Conservation (phyloP, 305 asterid species). For the Salvia sclarea region DNA sequence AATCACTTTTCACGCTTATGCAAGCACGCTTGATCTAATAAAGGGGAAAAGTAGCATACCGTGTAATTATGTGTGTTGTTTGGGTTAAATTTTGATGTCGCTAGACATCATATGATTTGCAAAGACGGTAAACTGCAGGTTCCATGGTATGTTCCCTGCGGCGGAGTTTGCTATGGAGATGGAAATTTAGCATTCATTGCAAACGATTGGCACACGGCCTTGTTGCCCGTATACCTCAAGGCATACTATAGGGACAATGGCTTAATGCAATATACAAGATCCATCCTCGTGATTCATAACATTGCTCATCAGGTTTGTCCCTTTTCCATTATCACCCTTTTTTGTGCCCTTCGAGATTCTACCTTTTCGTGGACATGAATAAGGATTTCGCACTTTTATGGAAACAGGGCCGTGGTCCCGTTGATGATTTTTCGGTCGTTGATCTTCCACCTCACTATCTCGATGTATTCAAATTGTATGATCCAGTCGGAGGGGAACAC, state of each 20-base stretch:
- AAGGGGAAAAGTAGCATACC: background rate
- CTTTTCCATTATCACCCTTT: constrained; percentile 11
- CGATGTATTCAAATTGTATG: constrained; percentile 70
- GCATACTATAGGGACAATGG: constrained; percentile 95
- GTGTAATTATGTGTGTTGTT: background rate
- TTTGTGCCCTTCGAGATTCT: constrained; percentile 11
- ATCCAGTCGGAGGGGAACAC: constrained; percentile 95
- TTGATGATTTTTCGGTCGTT: constrained; percentile 59
- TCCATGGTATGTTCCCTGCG: constrained; percentile 98
- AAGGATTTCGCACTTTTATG: background rate
- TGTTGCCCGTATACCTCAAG: constrained; percentile 89
- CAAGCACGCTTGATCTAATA: background rate
- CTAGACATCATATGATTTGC: constrained; percentile 20
- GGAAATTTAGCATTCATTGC: constrained; percentile 93
- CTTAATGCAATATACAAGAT: constrained; percentile 79
- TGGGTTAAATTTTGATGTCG: constrained; percentile 2
- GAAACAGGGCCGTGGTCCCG: constrained; percentile 93
- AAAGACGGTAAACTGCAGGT: constrained; percentile 48
- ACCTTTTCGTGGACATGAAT: background rate
- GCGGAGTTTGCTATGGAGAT: constrained; percentile 97
- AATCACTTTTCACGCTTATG: background rate
- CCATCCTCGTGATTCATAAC: constrained; percentile 91
- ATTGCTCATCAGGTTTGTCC: constrained; percentile 93
- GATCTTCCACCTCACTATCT: constrained; percentile 80
- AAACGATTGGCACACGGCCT: constrained; percentile 98